Evolutionary conservation across 2,329 filamentous ascomycete genomes (phyloP), one percentile per base, ranked within the genome.

Genomic region (Alternaria postmessia): DNA sequence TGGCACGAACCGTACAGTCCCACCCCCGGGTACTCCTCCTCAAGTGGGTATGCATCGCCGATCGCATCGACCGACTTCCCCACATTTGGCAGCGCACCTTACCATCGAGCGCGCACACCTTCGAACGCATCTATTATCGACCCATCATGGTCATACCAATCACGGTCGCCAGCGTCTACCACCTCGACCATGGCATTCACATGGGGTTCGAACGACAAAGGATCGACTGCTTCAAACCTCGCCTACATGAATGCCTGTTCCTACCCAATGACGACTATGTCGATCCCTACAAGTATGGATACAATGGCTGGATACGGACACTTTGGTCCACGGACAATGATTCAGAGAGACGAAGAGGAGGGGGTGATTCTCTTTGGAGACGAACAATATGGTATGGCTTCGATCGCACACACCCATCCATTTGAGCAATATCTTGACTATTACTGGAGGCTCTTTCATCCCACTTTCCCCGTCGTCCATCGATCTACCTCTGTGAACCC

Each of bases 391-490:
- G 76, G 75, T 77, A 78, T 76, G 76, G 72, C 70, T 70, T 71
- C 73, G 68, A 56, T 72, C 52, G 61, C 68, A 59, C 62, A 74
- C 66, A 70, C 66, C 59, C 71, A 73, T 61, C 69, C 72, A 48
- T 78, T 69, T 73, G 69, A 79, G 56, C 73, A 79, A 62, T 81
- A 79, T 74, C 74, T 83, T 63, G 73, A 79, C 59, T 76, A 78
- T 67, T 83, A 79, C 73, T 83, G 81, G 81, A 77, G 73, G 63
- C 72, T 74, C 65, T 78, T 82, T 67, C 80, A 83, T 72, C 78
- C 81, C 64, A 64, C 75, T 65, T 81, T 79, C 71, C 80, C 81
- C 57, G 59, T 83, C 59, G 61, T 83, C 61, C 80, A 82, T 73
- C 77, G 72, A 69, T 71, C 77, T 68, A 77, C 79, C 49, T 79